These are phyloP conservation scores for Erodium maritimum DNA, from an alignment of 345 rosid species.

Conservation along the genomic window DNA sequence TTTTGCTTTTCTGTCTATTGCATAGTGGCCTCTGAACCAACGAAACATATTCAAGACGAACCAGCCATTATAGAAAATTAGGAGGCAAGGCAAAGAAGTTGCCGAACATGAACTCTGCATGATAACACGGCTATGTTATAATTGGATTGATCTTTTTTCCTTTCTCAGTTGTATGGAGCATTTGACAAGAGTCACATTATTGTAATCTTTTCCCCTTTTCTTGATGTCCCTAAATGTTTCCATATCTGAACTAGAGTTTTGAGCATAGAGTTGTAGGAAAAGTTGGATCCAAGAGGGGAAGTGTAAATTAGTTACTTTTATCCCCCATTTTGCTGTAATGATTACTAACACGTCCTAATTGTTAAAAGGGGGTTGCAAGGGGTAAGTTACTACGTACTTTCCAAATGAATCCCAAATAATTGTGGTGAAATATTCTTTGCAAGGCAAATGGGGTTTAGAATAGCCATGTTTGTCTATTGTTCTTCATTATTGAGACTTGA, in stretches of 20 bases:
- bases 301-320: constrained; percentile 10
- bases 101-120: constrained; percentile 27
- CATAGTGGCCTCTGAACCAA: constrained; percentile 28
- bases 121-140: constrained; percentile 24
- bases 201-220: background rate
- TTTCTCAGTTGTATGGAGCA: constrained; percentile 14
- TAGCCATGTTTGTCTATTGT: no score
- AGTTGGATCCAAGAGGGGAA: constrained; percentile 4
- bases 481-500: no score
- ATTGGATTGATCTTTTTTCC: constrained; percentile 5
- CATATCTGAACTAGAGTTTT: no score
- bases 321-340: constrained; percentile 1
- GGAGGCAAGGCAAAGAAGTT: constrained; percentile 21
- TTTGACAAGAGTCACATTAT: constrained; percentile 8
- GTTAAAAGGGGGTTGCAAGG: background rate
- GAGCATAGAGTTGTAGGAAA: constrained; percentile 11
- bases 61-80: constrained; percentile 17
- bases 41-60: constrained; percentile 24
- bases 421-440: background rate
- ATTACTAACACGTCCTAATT: constrained; percentile 4
- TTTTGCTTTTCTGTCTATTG: constrained; percentile 10
- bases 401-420: background rate
- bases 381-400: background rate
- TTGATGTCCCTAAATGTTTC: no score
- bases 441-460: background rate